phyloP scores from a whole-genome alignment of 2,329 filamentous ascomycete genomes.

The Phyllosticta citribraziliensis region DNA sequence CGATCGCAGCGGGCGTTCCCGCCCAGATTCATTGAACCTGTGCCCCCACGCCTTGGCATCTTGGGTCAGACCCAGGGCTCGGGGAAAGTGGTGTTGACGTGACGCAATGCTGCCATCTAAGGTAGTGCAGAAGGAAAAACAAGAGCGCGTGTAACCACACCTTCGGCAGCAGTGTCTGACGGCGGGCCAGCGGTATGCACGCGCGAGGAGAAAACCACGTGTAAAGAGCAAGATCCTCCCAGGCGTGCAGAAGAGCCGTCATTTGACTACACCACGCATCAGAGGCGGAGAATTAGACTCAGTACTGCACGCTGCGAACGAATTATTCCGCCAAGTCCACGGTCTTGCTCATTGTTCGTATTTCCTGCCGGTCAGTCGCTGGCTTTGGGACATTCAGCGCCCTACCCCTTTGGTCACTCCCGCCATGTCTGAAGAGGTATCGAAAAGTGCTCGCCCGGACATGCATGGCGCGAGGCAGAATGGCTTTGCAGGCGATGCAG shows the following conservation, averaged over 20 bases:
- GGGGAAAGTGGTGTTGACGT: not conserved
- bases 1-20: too few species aligned
- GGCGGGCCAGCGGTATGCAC: not conserved
- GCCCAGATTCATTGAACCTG: too few species aligned
- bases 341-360: not conserved
- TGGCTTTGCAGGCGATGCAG: not conserved
- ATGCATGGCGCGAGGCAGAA: not conserved
- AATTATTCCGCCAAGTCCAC: not conserved
- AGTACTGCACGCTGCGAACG: not conserved
- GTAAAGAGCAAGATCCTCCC: not conserved
- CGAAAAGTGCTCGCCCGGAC: not conserved
- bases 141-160: not conserved
- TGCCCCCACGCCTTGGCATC: not conserved
- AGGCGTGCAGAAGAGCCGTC: not conserved
- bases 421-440: not conserved
- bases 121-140: not conserved
- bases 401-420: not conserved
- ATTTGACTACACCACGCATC: not conserved
- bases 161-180: not conserved
- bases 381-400: not conserved
- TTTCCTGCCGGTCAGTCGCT: not conserved
- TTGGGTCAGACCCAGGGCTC: not conserved
- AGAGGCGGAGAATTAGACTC: not conserved
- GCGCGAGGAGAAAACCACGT: not conserved
- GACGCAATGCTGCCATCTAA: not conserved